phyloP scores from a whole-genome alignment of 805 yeast genomes.

The Brettanomyces naardenensis region DNA sequence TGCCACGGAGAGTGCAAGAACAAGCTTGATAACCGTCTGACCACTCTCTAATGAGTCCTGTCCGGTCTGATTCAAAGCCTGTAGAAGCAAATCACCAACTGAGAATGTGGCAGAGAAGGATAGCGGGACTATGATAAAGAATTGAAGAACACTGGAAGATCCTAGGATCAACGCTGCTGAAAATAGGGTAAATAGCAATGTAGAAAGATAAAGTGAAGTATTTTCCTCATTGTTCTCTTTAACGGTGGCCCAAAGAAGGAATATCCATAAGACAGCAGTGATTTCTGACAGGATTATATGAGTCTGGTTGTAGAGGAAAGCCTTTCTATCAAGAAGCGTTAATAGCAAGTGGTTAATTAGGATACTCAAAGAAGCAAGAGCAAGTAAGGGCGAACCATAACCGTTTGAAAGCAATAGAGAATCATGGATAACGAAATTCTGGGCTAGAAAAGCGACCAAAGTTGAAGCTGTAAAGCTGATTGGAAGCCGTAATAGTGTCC shows the following conservation, averaged over 20 bases:
- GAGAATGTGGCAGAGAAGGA: slow-evolving; percentile 45
- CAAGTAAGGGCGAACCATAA: slow-evolving; percentile 40
- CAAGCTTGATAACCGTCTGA: slow-evolving; percentile 26
- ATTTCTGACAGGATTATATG: slow-evolving; percentile 48
- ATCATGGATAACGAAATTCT: slow-evolving; percentile 38
- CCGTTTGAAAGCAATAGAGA: slow-evolving; percentile 50
- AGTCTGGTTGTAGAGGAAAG: slow-evolving; percentile 52
- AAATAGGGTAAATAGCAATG: slow-evolving; percentile 37
- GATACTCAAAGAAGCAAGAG: slow-evolving; percentile 39
- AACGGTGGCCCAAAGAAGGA: slow-evolving; percentile 42
- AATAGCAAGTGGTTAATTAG: slow-evolving; percentile 50
- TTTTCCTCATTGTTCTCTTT: slow-evolving; percentile 40
- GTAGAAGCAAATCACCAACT: slow-evolving; percentile 47
- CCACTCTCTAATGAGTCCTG: slow-evolving; percentile 54
- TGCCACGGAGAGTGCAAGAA: slow-evolving; percentile 28
- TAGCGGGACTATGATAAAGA: slow-evolving; percentile 58
- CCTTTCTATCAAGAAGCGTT: slow-evolving; percentile 34
- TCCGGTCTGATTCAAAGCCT: slow-evolving; percentile 61
- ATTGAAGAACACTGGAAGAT: slow-evolving; percentile 55
- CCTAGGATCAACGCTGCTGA: slow-evolving; percentile 45
- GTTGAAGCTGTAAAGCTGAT: slow-evolving; percentile 42
- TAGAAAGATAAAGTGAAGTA: slow-evolving; percentile 44
- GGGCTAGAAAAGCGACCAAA: slow-evolving; percentile 29
- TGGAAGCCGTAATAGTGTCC: slow-evolving; percentile 51
- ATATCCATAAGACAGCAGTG: slow-evolving; percentile 49